Evolutionary conservation across 768 basidiomycete species (phyloP).

Genomic region (Guyanaporus albipodus): DNA sequence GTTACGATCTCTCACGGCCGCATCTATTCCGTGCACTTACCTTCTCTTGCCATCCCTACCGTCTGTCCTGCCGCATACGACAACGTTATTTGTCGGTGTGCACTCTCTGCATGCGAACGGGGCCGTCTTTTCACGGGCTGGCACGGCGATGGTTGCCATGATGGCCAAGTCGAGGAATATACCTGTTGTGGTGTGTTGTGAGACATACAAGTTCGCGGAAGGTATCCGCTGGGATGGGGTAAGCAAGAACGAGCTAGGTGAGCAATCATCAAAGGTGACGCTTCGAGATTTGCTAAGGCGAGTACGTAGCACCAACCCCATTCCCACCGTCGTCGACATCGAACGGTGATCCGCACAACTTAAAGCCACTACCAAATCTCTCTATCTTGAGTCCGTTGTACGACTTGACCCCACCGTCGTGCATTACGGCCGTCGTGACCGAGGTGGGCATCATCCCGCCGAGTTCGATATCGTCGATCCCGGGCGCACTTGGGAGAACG

Average conservation of each 20-base stretch:
- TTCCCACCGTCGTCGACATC: conserved; percentile 17
- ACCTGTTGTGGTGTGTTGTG: conserved; percentile 94
- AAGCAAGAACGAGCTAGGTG: conserved; percentile 94
- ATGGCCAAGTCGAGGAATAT: conserved; percentile 86
- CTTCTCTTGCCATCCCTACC: conserved; percentile 84
- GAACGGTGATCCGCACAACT: conserved; percentile 12
- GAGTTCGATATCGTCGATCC: conserved; percentile 82
- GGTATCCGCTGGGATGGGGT: conserved; percentile 90
- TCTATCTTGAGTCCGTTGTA: conserved; percentile 86
- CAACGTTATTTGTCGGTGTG: conserved; percentile 85
- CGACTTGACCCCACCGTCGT: conserved; percentile 88
- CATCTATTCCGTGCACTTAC: conserved; percentile 82
- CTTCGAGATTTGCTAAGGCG: conserved; percentile 1
- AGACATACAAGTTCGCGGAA: conserved; percentile 98
- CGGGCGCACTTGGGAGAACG: conserved; percentile 50
- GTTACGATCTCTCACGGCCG: conserved; percentile 62
- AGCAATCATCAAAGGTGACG: conserved; percentile 13
- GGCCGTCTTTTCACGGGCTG: conserved; percentile 88
- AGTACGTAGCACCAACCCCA: conserved; percentile 25
- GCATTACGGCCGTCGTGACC: conserved; percentile 94
- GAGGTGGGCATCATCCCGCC: conserved; percentile 96
- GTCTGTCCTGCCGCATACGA: conserved; percentile 74
- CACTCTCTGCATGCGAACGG: conserved; percentile 95
- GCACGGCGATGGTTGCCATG: conserved; percentile 96
- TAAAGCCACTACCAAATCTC: conserved; percentile 46